A percentile compares a stretch with the other conserved stretches of the same genome.
Conservation (phyloP, 148 eudicot genomes). For the Vaccinium myrtillus region DNA sequence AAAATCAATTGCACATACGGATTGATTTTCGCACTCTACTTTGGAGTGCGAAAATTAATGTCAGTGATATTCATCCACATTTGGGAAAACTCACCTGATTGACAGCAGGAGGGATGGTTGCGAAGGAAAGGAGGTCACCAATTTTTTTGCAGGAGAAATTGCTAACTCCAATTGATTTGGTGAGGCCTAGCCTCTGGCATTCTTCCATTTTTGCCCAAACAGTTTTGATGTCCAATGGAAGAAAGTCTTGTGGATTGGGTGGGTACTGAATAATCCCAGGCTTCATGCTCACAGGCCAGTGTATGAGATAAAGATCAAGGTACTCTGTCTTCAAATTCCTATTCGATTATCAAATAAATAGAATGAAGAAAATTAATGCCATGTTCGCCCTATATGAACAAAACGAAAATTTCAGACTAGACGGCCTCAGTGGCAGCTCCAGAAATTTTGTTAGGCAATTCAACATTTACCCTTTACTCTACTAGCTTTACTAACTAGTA, state of each 20-base stretch:
- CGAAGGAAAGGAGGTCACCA: neutral
- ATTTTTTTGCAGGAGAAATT: neutral
- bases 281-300: neutral
- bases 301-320: neutral
- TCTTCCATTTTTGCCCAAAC: slow-evolving; percentile 1
- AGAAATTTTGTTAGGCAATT: too few relatives aligned
- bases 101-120: slow-evolving; percentile 1
- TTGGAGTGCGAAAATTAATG: too few relatives aligned
- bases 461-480: too few relatives aligned
- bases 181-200: slow-evolving; percentile 3
- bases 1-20: too few relatives aligned
- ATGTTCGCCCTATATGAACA: neutral
- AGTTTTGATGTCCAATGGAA: neutral
- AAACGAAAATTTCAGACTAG: neutral
- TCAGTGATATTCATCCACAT: neutral
- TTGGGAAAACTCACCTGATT: neutral
- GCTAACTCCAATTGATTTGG: slow-evolving; percentile 5
- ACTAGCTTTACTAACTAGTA: too few relatives aligned
- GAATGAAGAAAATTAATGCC: neutral
- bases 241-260: neutral
- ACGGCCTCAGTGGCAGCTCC: neutral
- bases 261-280: neutral
- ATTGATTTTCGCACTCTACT: too few relatives aligned
- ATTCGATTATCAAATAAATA: neutral
- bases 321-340: slow-evolving; percentile 8